phyloP scores from a whole-genome alignment of 768 basidiomycete species.

The Suillus subluteus region DNA sequence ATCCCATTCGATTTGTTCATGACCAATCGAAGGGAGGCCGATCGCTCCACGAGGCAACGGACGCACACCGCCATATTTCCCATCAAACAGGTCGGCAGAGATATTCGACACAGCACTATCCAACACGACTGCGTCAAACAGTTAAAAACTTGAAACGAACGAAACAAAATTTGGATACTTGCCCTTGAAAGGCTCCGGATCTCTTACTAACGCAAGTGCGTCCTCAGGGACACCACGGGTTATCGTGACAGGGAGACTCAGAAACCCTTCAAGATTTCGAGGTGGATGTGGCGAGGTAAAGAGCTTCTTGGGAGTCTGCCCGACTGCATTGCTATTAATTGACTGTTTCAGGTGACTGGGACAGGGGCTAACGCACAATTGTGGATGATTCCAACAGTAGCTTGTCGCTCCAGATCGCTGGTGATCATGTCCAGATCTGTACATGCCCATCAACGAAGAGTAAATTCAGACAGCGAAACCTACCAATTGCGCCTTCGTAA shows the following conservation, averaged over 20 bases:
- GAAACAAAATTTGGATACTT: conserved; percentile 9
- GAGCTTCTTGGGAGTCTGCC: conserved; percentile 89
- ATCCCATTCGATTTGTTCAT: conserved; percentile 76
- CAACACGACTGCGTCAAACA: conserved; percentile 43
- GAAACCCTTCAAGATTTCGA: conserved; percentile 71
- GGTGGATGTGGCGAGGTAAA: conserved; percentile 78
- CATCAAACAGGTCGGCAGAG: conserved; percentile 45
- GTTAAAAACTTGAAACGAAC: background rate
- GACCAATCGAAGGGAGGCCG: conserved; percentile 58
- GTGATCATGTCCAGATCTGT: conserved; percentile 84
- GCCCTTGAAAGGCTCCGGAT: conserved; percentile 61
- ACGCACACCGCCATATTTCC: conserved; percentile 56
- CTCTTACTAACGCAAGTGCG: conserved; percentile 66
- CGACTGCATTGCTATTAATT: conserved; percentile 51
- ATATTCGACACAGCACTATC: conserved; percentile 44
- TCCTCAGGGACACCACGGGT: conserved; percentile 87
- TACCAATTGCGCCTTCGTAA: conserved; percentile 88
- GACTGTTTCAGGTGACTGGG: conserved; percentile 4
- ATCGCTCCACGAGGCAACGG: conserved; percentile 65
- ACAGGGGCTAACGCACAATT: conserved; percentile 62
- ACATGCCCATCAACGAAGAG: background rate
- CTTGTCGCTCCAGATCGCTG: conserved; percentile 87
- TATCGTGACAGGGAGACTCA: conserved; percentile 70
- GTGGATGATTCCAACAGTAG: conserved; percentile 93
- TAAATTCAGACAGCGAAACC: background rate